Percentiles rank a stretch among this genome's conserved stretches.
phyloP scores from a whole-genome alignment of 495 filamentous ascomycete species.

The Neurospora intermedia region DNA sequence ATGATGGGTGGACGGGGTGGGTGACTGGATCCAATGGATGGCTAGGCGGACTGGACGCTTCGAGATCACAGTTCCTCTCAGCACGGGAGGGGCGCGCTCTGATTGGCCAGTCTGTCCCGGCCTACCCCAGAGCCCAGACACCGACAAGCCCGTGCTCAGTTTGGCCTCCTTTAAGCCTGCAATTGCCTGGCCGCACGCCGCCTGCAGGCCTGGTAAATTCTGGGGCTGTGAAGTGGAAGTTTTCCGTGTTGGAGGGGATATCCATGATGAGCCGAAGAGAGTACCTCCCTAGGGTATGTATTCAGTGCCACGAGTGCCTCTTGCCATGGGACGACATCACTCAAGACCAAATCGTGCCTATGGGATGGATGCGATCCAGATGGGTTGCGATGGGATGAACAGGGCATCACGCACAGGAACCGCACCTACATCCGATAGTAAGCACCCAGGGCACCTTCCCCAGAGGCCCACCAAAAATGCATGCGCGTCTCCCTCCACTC shows the following conservation, averaged over 20 bases:
- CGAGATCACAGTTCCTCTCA: slow-evolving; percentile 20
- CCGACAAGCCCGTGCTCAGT: slow-evolving; percentile 12
- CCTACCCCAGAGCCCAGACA: background rate
- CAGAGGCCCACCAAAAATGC: background rate
- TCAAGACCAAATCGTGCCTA: background rate
- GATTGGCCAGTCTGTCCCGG: slow-evolving; percentile 14
- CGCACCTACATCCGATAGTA: background rate
- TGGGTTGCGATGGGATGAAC: background rate
- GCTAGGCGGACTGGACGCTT: slow-evolving; percentile 6
- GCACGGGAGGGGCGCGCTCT: slow-evolving; percentile 8
- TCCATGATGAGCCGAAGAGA: background rate
- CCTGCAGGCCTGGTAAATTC: slow-evolving; percentile 6
- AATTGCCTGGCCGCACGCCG: background rate
- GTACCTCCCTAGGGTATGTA: background rate
- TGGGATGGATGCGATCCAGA: background rate
- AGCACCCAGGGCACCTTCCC: background rate
- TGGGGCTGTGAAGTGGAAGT: background rate
- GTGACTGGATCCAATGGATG: background rate
- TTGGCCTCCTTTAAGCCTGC: slow-evolving; percentile 6
- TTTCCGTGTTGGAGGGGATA: background rate
- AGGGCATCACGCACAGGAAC: background rate
- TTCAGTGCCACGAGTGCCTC: background rate
- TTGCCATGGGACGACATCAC: background rate
- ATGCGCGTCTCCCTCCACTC: background rate
- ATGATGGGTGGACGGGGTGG: background rate